Base-by-base conservation (phyloP, 2,329 filamentous ascomycete genomes). In the Aspergillus luchuensis region DNA sequence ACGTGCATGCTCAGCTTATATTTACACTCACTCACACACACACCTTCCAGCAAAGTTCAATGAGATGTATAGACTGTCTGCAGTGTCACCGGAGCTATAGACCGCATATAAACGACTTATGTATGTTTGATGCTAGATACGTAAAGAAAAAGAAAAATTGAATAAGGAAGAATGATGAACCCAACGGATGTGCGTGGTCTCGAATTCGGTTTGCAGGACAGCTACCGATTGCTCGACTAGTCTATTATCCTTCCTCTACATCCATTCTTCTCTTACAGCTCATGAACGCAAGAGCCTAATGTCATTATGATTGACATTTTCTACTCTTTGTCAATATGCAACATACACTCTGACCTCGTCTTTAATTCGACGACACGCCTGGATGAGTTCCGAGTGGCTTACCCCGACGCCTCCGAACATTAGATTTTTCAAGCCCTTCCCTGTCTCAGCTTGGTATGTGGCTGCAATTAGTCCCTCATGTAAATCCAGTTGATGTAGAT, bases 21-120 rank as follows among this genome's bases (percentile, higher is more conserved):
- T 30, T 8, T 15, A 36, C 11, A 25, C 25, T 8, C 25, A 25
- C 25, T 2, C 33, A 13, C 33, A 21, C 19, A 3, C 25, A 8
- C 33, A 13, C 33, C 10, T 11, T 5, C 11, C 33, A 61, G 55
- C 55, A 61, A 50, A 61, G 50, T 58, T 61, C 55, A 58, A 59
- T 56, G 45, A 36, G 25, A 48, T 56, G 48, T 36, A 55, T 43
- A 39, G 25, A 41, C 33, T 21, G 48, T 23, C 51, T 59, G 57
- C 45, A 19, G 57, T 59, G 51, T 59, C 47, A 59, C 51, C 15
- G 43, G 23, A 50, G n/a, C 15, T 30, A n/a, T 30, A 17, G 10
- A 8, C 47, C 13, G 30, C 25, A 33, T 50, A 33, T 50, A 21
- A 11, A 50, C 7, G 11, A 33, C 21, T 4, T 15, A 30, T 36